These are phyloP conservation scores for Alternaria tenuissima DNA, from an alignment of 2,329 filamentous ascomycete species.

Conservation along the genomic window DNA sequence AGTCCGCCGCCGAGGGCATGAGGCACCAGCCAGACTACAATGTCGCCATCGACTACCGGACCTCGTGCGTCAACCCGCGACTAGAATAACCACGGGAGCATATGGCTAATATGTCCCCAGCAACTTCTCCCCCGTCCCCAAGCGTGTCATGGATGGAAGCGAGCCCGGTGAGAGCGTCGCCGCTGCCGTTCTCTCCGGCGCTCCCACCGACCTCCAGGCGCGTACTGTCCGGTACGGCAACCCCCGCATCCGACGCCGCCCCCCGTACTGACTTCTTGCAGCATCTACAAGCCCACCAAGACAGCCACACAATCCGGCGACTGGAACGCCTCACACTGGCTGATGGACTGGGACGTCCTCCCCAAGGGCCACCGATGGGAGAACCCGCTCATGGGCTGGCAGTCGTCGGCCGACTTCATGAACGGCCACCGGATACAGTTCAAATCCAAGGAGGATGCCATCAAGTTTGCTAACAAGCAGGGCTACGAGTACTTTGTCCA, in stretches of 20 bases:
- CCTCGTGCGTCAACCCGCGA: slow-evolving; percentile 71
- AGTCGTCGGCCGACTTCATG: slow-evolving; percentile 93
- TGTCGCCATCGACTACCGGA: slow-evolving; percentile 83
- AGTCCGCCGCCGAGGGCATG: slow-evolving; percentile 60
- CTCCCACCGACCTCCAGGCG: slow-evolving; percentile 91
- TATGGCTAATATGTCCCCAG: slow-evolving; percentile 58
- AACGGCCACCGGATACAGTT: slow-evolving; percentile 93
- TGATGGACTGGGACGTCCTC: slow-evolving; percentile 98
- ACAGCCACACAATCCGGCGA: slow-evolving; percentile 95
- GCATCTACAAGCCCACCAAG: slow-evolving; percentile 91
- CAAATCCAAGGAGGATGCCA: slow-evolving; percentile 91
- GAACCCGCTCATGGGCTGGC: slow-evolving; percentile 98
- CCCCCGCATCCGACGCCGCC: not conserved
- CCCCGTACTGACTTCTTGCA: slow-evolving; percentile 52
- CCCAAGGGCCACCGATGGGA: slow-evolving; percentile 96
- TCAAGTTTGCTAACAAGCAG: slow-evolving; percentile 96
- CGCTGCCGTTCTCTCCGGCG: slow-evolving; percentile 88
- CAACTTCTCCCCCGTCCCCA: slow-evolving; percentile 89
- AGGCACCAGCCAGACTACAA: slow-evolving; percentile 82
- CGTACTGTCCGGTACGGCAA: slow-evolving; percentile 83
- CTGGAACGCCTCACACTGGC: slow-evolving; percentile 86
- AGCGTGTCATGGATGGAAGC: slow-evolving; percentile 87
- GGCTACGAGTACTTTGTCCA: slow-evolving; percentile 99
- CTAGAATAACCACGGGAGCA: slow-evolving; percentile 1
- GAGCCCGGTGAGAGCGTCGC: slow-evolving; percentile 78